These are phyloP conservation scores for Gleditsia sinensis DNA, from an alignment of 306 rosid species.

Conservation along the genomic window DNA sequence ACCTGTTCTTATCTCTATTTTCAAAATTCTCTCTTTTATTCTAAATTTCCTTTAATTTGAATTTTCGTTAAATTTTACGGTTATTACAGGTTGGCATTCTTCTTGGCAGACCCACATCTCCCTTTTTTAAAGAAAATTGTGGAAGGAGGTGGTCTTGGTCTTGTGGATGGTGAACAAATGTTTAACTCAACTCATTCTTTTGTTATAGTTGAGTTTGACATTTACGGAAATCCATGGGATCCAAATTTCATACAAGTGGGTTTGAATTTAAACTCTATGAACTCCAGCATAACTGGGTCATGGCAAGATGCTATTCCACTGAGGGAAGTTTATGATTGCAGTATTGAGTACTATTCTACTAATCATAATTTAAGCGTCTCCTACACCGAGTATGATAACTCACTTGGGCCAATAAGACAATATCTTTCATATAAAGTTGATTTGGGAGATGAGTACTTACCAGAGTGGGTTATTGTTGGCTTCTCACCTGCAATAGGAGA, in stretches of 20 bases:
- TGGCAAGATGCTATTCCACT: neutral
- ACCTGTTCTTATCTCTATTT: too few species aligned
- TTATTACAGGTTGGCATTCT: too few species aligned
- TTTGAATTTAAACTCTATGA: slow-evolving; percentile 21
- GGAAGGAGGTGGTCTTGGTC: slow-evolving; percentile 32
- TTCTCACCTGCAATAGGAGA: slow-evolving; percentile 32
- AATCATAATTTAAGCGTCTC: neutral
- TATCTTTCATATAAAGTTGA: neutral
- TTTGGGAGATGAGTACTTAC: slow-evolving; percentile 26
- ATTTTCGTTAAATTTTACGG: too few species aligned
- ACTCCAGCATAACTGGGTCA: neutral
- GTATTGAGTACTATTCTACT: slow-evolving; percentile 15
- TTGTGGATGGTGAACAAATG: neutral
- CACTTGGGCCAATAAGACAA: too few species aligned
- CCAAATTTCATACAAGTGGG: slow-evolving; percentile 21
- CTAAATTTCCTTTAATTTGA: too few species aligned
- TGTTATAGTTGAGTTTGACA: slow-evolving; percentile 31
- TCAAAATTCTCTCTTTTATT: too few species aligned
- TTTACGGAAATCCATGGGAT: neutral
- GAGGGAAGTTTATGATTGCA: neutral
- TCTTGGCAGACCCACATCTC: too few species aligned
- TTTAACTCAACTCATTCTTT: neutral
- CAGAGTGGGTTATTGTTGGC: slow-evolving; percentile 30
- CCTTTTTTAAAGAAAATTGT: neutral
- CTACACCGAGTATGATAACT: too few species aligned